These are phyloP conservation scores for Prunus mongolica DNA, from an alignment of 306 rosid genomes.

Conservation along the genomic window DNA sequence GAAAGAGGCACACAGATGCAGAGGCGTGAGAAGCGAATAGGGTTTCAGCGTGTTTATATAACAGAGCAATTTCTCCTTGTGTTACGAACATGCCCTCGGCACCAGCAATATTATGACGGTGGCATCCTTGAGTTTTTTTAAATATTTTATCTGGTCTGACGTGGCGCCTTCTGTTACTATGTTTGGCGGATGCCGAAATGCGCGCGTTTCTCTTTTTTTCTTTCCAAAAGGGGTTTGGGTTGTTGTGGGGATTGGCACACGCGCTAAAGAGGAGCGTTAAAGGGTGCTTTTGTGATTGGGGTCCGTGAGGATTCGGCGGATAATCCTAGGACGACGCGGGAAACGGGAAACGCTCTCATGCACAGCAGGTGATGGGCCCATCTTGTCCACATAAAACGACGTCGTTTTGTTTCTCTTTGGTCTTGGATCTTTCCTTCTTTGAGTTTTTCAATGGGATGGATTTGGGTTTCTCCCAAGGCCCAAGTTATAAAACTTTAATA, in stretches of 20 bases:
- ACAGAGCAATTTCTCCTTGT: neutral
- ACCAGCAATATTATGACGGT: neutral
- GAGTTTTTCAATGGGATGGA: neutral
- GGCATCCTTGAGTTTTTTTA: neutral
- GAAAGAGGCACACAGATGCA: neutral
- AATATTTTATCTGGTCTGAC: neutral
- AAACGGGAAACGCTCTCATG: neutral
- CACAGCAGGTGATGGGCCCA: neutral
- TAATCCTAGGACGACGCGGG: neutral
- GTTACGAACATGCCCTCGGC: conserved; percentile 23
- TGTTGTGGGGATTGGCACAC: neutral
- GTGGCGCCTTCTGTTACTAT: neutral
- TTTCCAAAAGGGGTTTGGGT: neutral
- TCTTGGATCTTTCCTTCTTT: neutral
- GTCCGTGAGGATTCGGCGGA: neutral
- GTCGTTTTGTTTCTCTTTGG: neutral
- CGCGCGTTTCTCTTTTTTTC: neutral
- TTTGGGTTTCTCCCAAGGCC: neutral
- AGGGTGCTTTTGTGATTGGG: neutral
- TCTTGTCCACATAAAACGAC: neutral
- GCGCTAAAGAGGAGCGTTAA: neutral
- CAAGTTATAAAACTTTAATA: neutral
- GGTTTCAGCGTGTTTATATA: conserved; percentile 2
- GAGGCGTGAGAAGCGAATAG: neutral
- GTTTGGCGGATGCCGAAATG: neutral